phyloP scores from a whole-genome alignment of 2,329 filamentous ascomycete genomes.

The Trichoderma atrobrunneum region DNA sequence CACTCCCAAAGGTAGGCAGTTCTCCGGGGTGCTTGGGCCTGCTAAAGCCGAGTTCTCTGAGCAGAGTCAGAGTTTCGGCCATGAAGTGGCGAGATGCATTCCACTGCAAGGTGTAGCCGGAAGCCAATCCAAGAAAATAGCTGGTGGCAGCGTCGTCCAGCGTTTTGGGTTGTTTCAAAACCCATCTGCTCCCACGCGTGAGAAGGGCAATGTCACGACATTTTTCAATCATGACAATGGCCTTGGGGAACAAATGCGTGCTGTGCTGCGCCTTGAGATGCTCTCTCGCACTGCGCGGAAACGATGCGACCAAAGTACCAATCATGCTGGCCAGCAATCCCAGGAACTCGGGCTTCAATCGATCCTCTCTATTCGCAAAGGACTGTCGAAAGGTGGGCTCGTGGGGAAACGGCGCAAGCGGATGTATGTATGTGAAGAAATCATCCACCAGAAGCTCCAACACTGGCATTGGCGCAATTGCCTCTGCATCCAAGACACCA shows the following conservation, averaged over 20 bases:
- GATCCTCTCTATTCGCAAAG: conserved; percentile 65
- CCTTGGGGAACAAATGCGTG: conserved; percentile 64
- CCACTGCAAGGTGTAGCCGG: conserved; percentile 66
- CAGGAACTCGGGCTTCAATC: conserved; percentile 64
- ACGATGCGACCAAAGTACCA: conserved; percentile 69
- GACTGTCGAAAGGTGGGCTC: conserved; percentile 72
- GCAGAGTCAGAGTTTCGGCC: conserved; percentile 67
- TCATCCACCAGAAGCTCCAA: conserved; percentile 71
- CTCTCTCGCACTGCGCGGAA: conserved; percentile 67
- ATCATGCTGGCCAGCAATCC: conserved; percentile 74
- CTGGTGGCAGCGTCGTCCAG: conserved; percentile 64
- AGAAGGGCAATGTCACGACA: conserved; percentile 68
- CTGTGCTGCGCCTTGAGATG: conserved; percentile 66
- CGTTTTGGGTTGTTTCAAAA: conserved; percentile 46
- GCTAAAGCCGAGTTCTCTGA: conserved; percentile 64
- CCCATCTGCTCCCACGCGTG: conserved; percentile 58
- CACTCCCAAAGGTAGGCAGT: conserved; percentile 40
- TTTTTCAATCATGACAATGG: conserved; percentile 66
- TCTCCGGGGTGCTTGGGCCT: conserved; percentile 48
- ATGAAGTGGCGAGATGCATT: conserved; percentile 67
- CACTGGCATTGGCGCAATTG: conserved; percentile 67
- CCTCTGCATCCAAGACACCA: conserved; percentile 58
- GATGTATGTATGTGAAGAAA: conserved; percentile 81
- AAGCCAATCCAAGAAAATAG: conserved; percentile 68
- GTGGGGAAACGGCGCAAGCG: conserved; percentile 73